Evolutionary conservation across 768 basidiomycete species (phyloP).

Genomic region (Pulveroboletus sp.): DNA sequence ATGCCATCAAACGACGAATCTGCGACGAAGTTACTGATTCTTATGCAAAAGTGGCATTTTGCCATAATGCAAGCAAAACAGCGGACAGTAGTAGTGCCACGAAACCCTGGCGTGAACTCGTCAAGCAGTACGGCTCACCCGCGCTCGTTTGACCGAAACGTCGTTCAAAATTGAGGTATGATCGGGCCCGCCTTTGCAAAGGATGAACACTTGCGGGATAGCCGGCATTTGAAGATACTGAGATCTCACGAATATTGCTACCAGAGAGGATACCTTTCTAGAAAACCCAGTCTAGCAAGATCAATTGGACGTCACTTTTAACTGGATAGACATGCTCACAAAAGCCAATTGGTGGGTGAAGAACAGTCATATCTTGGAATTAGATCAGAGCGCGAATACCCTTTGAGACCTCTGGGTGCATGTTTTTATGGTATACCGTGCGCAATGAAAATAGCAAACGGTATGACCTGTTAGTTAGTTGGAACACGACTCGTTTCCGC

Average conservation of each 20-base stretch:
- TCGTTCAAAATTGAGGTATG: conserved; percentile 13
- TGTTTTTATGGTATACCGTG: too few relatives aligned
- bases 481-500: background rate
- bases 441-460: conserved; percentile 5
- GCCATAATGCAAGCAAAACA: background rate
- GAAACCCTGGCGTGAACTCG: conserved; percentile 16
- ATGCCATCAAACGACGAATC: too few relatives aligned
- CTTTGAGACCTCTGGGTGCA: too few relatives aligned
- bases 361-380: conserved; percentile 3
- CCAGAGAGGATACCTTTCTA: too few relatives aligned
- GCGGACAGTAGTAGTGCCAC: conserved; percentile 16
- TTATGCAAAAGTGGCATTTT: background rate
- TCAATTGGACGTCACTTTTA: background rate
- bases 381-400: too few relatives aligned
- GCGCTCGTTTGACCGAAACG: background rate
- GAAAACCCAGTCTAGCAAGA: conserved; percentile 2
- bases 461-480: conserved; percentile 5
- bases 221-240: background rate
- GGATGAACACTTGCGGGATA: background rate
- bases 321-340: background rate
- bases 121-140: conserved; percentile 11
- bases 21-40: background rate
- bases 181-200: conserved; percentile 11
- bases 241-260: conserved; percentile 17
- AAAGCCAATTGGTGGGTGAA: background rate